phyloP scores from a whole-genome alignment of 2,329 filamentous ascomycete species.

The Fusarium domesticum region DNA sequence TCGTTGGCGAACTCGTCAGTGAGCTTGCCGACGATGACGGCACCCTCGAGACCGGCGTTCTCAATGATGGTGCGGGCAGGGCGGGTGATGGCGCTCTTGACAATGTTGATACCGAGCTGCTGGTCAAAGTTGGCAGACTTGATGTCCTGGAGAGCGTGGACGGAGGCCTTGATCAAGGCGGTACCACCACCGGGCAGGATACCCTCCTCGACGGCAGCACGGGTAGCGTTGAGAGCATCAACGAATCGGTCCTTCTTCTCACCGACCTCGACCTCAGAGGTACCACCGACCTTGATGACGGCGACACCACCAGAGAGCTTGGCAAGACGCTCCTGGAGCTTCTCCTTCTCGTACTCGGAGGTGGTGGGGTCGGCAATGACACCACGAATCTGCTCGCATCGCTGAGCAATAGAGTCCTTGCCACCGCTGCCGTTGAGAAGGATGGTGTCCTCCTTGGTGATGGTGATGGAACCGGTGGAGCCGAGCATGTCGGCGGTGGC shows the following conservation, averaged over 20 bases:
- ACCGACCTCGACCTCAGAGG: slow-evolving; percentile 96
- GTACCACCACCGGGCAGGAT: slow-evolving; percentile 98
- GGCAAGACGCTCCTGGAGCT: slow-evolving; percentile 98
- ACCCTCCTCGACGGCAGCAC: slow-evolving; percentile 97
- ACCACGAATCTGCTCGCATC: slow-evolving; percentile 98
- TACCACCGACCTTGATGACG: slow-evolving; percentile 97
- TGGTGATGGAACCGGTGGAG: slow-evolving; percentile 96
- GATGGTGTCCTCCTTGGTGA: slow-evolving; percentile 99
- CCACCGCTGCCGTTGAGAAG: slow-evolving; percentile 93
- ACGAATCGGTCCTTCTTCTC: slow-evolving; percentile 99
- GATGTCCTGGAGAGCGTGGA: slow-evolving; percentile 77
- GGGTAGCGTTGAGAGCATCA: slow-evolving; percentile 95
- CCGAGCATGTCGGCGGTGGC: slow-evolving; percentile 93
- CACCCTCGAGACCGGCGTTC: slow-evolving; percentile 94
- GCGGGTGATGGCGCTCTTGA: slow-evolving; percentile 97
- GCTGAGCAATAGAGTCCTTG: slow-evolving; percentile 91
- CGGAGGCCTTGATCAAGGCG: slow-evolving; percentile 93
- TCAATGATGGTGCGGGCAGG: slow-evolving; percentile 94
- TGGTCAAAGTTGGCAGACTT: slow-evolving; percentile 98
- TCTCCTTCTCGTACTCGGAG: slow-evolving; percentile 99
- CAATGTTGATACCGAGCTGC: slow-evolving; percentile 94
- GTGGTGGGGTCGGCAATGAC: slow-evolving; percentile 92
- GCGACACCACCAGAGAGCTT: slow-evolving; percentile 99
- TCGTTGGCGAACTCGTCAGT: slow-evolving; percentile 87
- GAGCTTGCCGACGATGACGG: slow-evolving; percentile 95